These are phyloP conservation scores for Parsonsia alboflavescens DNA, from an alignment of 257 asterid genomes.

Conservation along the genomic window DNA sequence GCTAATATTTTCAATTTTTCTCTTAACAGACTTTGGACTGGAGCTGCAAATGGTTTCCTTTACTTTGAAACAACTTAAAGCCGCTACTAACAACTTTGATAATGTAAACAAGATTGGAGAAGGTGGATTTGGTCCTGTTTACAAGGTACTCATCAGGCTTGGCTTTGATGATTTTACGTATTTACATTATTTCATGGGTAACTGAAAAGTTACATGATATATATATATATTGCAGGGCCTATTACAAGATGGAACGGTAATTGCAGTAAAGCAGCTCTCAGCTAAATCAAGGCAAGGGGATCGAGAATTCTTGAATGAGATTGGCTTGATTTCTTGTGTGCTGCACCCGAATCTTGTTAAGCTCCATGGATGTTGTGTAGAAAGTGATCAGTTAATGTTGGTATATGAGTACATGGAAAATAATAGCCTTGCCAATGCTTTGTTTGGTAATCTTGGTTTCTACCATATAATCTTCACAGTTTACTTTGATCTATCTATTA, in stretches of 20 bases:
- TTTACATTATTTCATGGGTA: background rate
- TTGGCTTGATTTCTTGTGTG: constrained; percentile 77
- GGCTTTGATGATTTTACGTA: background rate
- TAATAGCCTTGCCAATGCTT: constrained; percentile 71
- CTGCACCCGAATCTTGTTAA: constrained; percentile 87
- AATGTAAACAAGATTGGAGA: constrained; percentile 73
- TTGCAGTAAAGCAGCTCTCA: constrained; percentile 88
- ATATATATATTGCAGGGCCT: constrained; percentile 45
- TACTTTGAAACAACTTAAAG: constrained; percentile 67
- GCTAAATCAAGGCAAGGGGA: constrained; percentile 77
- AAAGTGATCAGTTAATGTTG: constrained; percentile 73
- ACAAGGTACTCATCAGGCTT: constrained; percentile 46
- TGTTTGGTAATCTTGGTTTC: constrained; percentile 44
- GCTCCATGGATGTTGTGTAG: constrained; percentile 78
- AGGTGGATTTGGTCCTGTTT: constrained; percentile 96
- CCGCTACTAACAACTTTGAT: constrained; percentile 84
- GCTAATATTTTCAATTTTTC: background rate
- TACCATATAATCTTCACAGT: background rate
- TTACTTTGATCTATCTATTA: background rate
- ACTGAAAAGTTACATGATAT: constrained; percentile 16
- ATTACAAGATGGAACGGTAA: constrained; percentile 61
- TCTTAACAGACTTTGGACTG: constrained; percentile 51
- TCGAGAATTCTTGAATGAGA: constrained; percentile 76
- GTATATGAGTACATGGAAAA: constrained; percentile 84
- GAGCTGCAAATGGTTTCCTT: constrained; percentile 63